Base-by-base conservation (phyloP, 2,329 filamentous ascomycete species). In the Epichloe amarillans region DNA sequence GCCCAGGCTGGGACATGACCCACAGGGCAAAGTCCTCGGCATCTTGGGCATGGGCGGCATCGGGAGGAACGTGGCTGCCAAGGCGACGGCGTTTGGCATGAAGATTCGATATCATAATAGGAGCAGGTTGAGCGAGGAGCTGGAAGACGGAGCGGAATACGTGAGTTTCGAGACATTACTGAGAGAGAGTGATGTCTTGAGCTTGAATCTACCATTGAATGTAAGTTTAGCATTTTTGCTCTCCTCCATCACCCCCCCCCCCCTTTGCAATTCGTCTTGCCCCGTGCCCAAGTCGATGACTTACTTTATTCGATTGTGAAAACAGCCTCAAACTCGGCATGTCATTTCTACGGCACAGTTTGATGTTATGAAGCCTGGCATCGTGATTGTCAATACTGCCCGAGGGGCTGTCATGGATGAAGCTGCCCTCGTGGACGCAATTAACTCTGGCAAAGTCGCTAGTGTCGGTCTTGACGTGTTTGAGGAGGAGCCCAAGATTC, bases 21-120 rank as follows among this genome's bases (percentile, higher is more conserved):
- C 87, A 1, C 74, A 86, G 64, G 86, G 84, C 37, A 93, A 91
- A 66, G 71, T 82, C 1, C 73, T 94, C 5, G 88, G 88, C 0
- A 88, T 94, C 53, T 65, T 94, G 40, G 88, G 88, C 6, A 91
- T 93, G 86, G 88, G 88, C 19, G 86, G 88, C 2, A 93, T 94
- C 54, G 88, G 88, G 0, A 73, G 83, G 37, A 88, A 88, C 60
- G 67, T 93, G 58, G 86, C 84, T 62, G 77, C 72, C 62, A 89
- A 89, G 66, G 84, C 83, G 3, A 73, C 78, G 50, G 84, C 74
- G 0, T 90, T 94, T 62, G 85, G 83, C 11, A 89, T 93, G 84
- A 75, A 67, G 42, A 74, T 86, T 12, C 75, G 82, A 46, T 93
- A 94, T 60, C 74, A 88, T 61, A 93, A 93, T 63, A 79, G 88